Evolutionary conservation across 1,284 basidiomycete genomes (phyloP).

Genomic region (Mycena sp.): DNA sequence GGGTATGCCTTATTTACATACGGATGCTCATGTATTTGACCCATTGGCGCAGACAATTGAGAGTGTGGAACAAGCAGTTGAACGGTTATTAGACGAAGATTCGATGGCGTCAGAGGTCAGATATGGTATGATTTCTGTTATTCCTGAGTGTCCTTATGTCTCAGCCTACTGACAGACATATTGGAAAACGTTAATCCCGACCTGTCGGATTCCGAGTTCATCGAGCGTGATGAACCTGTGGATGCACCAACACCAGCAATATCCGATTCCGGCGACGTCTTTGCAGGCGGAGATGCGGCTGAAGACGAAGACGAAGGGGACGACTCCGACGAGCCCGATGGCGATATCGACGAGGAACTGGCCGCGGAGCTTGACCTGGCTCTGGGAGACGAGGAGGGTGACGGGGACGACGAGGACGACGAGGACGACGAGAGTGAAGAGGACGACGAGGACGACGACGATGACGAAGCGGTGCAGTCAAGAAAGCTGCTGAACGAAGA

Average conservation of each 20-base stretch:
- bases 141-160: conserved; percentile 7
- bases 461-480: conserved; percentile 79
- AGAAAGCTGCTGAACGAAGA: conserved; percentile 88
- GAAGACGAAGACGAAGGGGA: conserved; percentile 67
- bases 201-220: conserved; percentile 86
- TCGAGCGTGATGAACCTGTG: conserved; percentile 71
- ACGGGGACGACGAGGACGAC: conserved; percentile 74
- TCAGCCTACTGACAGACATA: conserved; percentile 58
- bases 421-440: conserved; percentile 77
- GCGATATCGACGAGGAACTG: conserved; percentile 82
- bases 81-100: conserved; percentile 90
- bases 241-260: conserved; percentile 73
- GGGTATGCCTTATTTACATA: conserved; percentile 56
- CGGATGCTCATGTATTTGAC: conserved; percentile 20
- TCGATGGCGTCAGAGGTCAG: conserved; percentile 81
- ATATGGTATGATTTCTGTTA: conserved; percentile 62
- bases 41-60: conserved; percentile 80
- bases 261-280: conserved; percentile 73
- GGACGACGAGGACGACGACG: conserved; percentile 73
- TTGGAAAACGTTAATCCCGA: conserved; percentile 88
- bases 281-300: conserved; percentile 67
- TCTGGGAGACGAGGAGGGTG: conserved; percentile 75
- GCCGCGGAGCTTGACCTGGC: conserved; percentile 80
- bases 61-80: conserved; percentile 97
- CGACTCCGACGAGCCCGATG: conserved; percentile 60